Base-by-base conservation (phyloP, 2,329 filamentous ascomycete species). In the Fusarium azukiicola region DNA sequence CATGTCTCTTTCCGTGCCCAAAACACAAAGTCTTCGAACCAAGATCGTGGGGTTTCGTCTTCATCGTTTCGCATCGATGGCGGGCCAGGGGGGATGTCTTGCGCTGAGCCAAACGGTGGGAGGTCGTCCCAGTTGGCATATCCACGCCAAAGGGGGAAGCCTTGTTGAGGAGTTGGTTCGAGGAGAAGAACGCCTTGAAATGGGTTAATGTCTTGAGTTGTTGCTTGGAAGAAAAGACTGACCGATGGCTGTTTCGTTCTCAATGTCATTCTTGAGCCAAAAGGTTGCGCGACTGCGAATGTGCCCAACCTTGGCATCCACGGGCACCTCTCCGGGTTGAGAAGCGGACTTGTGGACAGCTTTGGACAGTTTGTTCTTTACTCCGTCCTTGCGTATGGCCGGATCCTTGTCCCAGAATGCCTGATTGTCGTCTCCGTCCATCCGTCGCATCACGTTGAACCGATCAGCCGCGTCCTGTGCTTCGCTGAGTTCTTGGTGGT, bases 201-300 rank as follows among this genome's bases (percentile, higher is more conserved):
- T 27, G 32, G 47, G 47, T 68, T 66, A 66, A 44, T 16, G 27
- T 21, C 12, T 17, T 13, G 42, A 32, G 27, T 19, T 5, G 21
- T 11, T 47, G 23, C 14, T 36, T 66, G 19, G 14, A 17, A 47
- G 9, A 14, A 10, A 19, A 40, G 16, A 14, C 63, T 66, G 21
- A 66, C 63, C 63, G 27, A 66, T 44, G 12, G 42, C 40, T 8
- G 42, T 52, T 12, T 40, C 32, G 8, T 52, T 68, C 7, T 42
- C 32, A 27, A 23, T 23, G 11, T 38, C 27, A n/a, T 68, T 46
- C 6, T 46, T 47, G 4, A 68, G 47, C 66, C 66, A 68, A 68
- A 68, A 68, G 13, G 66, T 68, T 52, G 66, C 66, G 19, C 66
- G 66, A 47, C 66, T 68, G 21, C 66, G 44, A 21, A 68, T n/a